Percentiles rank a stretch among this genome's conserved stretches.
These are phyloP conservation scores for Candida gigantensis DNA, from an alignment of 1,139 yeast genomes.

Conservation along the genomic window DNA sequence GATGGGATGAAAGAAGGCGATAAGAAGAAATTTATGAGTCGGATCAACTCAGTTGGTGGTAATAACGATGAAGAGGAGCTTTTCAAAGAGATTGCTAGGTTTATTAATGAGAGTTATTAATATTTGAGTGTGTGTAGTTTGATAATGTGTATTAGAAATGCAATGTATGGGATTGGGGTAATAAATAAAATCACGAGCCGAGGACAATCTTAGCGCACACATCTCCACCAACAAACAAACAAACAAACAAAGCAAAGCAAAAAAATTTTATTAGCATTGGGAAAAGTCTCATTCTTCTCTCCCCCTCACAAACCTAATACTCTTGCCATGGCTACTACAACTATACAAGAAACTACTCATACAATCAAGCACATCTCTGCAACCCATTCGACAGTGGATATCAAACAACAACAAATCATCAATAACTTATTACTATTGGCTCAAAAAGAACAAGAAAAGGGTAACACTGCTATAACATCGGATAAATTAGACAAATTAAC, in stretches of 20 bases:
- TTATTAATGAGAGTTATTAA: neutral
- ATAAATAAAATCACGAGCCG: no score
- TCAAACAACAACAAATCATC: conserved; percentile 26
- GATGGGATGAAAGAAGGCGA: conserved; percentile 1
- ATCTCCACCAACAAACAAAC: no score
- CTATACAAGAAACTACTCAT: conserved; percentile 3
- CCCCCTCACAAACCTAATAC: neutral
- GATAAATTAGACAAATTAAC: conserved; percentile 33
- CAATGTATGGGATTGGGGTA: neutral
- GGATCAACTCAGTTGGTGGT: conserved; percentile 1
- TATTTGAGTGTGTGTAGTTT: no score
- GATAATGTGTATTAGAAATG: no score
- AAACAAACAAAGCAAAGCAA: no score
- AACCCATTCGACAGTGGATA: conserved; percentile 5
- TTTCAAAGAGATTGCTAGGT: neutral
- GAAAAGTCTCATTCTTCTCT: conserved; percentile 7
- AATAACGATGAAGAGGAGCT: neutral
- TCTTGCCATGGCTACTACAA: conserved; percentile 9
- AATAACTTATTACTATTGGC: conserved; percentile 31
- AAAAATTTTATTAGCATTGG: no score
- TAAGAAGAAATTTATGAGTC: neutral
- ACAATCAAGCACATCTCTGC: conserved; percentile 4
- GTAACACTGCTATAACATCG: conserved; percentile 34
- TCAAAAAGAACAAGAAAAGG: conserved; percentile 33
- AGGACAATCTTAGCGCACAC: no score